These are phyloP conservation scores for Globisporangium iwayamae DNA, from an alignment of 352 stramenopile species.

Conservation along the genomic window DNA sequence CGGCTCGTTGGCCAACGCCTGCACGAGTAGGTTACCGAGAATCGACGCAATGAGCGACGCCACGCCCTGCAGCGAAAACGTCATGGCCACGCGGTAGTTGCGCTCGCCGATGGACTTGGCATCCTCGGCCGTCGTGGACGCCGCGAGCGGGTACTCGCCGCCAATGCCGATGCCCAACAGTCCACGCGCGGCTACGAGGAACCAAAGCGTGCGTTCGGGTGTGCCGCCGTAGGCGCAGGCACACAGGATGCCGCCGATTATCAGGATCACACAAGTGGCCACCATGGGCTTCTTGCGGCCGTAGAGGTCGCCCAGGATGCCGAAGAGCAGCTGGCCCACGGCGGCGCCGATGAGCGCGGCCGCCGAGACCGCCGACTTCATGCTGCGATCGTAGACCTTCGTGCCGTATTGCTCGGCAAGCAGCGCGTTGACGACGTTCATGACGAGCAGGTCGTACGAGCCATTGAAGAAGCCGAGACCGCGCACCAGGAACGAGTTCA, in stretches of 20 bases:
- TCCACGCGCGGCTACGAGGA: conserved; percentile 52
- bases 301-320: conserved; percentile 47
- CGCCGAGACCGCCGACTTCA: conserved; percentile 51
- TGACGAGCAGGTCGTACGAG: conserved; percentile 64
- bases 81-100: conserved; percentile 46
- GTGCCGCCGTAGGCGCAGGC: conserved; percentile 35
- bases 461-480: conserved; percentile 61
- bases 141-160: conserved; percentile 44
- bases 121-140: conserved; percentile 50
- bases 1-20: conserved; percentile 34
- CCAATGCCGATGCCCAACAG: conserved; percentile 64
- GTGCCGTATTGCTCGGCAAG: conserved; percentile 57
- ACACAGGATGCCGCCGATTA: conserved; percentile 43
- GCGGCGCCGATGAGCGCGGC: conserved; percentile 48
- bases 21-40: conserved; percentile 55
- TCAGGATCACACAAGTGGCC: conserved; percentile 28
- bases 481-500: conserved; percentile 56
- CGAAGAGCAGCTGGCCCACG: conserved; percentile 52
- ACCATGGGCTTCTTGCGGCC: conserved; percentile 44
- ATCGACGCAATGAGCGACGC: conserved; percentile 47
- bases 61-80: conserved; percentile 62
- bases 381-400: conserved; percentile 47
- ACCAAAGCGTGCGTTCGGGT: conserved; percentile 41
- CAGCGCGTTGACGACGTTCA: conserved; percentile 66
- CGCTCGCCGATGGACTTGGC: conserved; percentile 34